Evolutionary conservation across 345 rosid genomes (phyloP).

Genomic region (Physaria fendleri): DNA sequence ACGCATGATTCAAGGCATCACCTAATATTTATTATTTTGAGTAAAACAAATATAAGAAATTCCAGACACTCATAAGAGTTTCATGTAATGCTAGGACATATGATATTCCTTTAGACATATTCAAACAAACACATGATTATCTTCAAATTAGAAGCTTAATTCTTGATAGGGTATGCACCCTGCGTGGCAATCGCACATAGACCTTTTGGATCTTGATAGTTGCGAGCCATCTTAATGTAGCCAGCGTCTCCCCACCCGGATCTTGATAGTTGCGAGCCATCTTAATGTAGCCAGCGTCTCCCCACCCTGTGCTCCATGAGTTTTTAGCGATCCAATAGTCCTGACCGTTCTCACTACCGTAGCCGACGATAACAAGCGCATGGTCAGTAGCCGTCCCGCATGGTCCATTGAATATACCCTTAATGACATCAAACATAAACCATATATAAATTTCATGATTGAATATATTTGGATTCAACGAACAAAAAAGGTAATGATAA

Average conservation of each 20-base stretch:
- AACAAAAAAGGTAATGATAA: slow-evolving; percentile 11
- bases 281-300: slow-evolving; percentile 61
- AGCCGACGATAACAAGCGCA: slow-evolving; percentile 73
- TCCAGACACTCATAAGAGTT: not conserved
- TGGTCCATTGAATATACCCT: slow-evolving; percentile 62
- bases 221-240: slow-evolving; percentile 56
- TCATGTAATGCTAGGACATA: not conserved
- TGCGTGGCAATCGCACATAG: slow-evolving; percentile 75
- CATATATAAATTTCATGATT: not conserved
- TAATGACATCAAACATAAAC: not conserved
- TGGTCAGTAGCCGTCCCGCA: slow-evolving; percentile 82
- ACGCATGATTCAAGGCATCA: too few relatives aligned
- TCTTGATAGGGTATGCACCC: slow-evolving; percentile 75
- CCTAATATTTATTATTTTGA: too few relatives aligned
- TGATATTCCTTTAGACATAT: too few relatives aligned
- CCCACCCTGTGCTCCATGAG: slow-evolving; percentile 81
- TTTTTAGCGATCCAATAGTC: slow-evolving; percentile 81
- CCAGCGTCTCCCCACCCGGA: slow-evolving; percentile 72
- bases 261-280: slow-evolving; percentile 48
- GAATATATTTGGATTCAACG: not conserved
- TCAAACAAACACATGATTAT: too few relatives aligned
- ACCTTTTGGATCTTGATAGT: slow-evolving; percentile 35
- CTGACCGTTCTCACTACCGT: slow-evolving; percentile 62
- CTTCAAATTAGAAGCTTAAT: not conserved
- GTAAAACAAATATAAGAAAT: not conserved